phyloP scores from a whole-genome alignment of 805 yeast species.

The Teunomyces pallodes region DNA sequence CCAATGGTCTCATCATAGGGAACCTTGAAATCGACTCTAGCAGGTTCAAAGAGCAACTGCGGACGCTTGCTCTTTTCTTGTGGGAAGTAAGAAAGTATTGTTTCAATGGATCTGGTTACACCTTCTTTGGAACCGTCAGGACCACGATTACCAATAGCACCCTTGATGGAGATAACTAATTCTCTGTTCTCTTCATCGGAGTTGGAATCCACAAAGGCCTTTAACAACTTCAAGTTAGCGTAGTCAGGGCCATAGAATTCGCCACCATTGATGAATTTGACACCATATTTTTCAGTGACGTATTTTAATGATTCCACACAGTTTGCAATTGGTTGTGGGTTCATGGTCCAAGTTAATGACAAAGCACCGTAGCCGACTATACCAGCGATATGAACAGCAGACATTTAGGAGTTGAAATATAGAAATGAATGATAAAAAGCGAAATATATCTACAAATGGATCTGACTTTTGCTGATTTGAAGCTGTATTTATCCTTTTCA shows the following conservation, averaged over 20 bases:
- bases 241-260: slow-evolving; percentile 67
- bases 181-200: slow-evolving; percentile 54
- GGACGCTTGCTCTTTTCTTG: slow-evolving; percentile 28
- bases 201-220: slow-evolving; percentile 52
- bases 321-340: slow-evolving; percentile 51
- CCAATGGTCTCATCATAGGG: slow-evolving; percentile 60
- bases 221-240: slow-evolving; percentile 54
- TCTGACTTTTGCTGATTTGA: not conserved
- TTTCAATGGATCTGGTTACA: slow-evolving; percentile 48
- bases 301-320: slow-evolving; percentile 52
- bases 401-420: not conserved
- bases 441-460: not conserved
- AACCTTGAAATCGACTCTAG: slow-evolving; percentile 60
- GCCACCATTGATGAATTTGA: slow-evolving; percentile 65
- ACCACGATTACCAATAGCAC: slow-evolving; percentile 43
- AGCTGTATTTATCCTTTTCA: not conserved
- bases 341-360: slow-evolving; percentile 72
- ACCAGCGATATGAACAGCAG: slow-evolving; percentile 16
- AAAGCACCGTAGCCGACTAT: slow-evolving; percentile 72
- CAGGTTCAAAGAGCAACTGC: slow-evolving; percentile 55
- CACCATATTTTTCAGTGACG: slow-evolving; percentile 46
- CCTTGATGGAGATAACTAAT: slow-evolving; percentile 66
- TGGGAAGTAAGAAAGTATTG: slow-evolving; percentile 31
- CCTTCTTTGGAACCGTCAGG: slow-evolving; percentile 54
- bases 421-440: too few relatives aligned